Evolutionary conservation across 352 stramenopile species (phyloP).

Genomic region (Pythium dissimile): DNA sequence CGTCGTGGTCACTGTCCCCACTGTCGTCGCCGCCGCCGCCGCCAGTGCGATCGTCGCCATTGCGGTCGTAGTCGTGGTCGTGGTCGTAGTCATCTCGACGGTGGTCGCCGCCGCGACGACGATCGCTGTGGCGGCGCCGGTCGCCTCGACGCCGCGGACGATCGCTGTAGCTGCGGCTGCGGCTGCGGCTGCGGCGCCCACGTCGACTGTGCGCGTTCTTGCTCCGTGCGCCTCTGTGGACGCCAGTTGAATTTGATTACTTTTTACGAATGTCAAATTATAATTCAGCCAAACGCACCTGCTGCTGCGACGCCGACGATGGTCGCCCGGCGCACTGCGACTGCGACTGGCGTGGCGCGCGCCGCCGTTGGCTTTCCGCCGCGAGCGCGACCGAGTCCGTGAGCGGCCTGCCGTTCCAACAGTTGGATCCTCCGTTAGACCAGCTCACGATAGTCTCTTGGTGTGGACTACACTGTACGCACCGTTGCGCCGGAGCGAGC

Average conservation of each 20-base stretch:
- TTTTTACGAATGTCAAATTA: too few species aligned
- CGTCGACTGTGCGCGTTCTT: background rate
- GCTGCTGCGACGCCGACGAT: constrained; percentile 7
- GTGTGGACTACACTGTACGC: background rate
- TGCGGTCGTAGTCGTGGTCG: constrained; percentile 15
- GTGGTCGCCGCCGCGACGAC: background rate
- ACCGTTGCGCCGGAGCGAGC: constrained; percentile 9
- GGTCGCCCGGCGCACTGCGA: background rate
- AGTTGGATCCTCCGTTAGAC: too few species aligned
- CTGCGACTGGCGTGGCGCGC: background rate
- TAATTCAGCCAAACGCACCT: background rate
- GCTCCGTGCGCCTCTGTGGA: background rate
- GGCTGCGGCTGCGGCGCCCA: constrained; percentile 1
- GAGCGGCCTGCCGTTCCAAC: background rate
- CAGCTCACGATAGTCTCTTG: too few species aligned
- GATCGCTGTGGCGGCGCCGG: constrained; percentile 4
- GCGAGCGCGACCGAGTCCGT: constrained; percentile 12
- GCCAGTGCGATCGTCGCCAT: constrained; percentile 13
- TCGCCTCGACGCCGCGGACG: constrained; percentile 6
- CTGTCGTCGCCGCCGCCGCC: constrained; percentile 37
- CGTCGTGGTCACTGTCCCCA: constrained; percentile 79
- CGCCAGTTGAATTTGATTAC: background rate
- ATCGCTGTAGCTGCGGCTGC: constrained; percentile 20
- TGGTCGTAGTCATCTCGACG: constrained; percentile 28
- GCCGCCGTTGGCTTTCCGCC: constrained; percentile 2